These are phyloP conservation scores for Corylus heterophylla DNA, from an alignment of 306 rosid genomes.

Conservation along the genomic window DNA sequence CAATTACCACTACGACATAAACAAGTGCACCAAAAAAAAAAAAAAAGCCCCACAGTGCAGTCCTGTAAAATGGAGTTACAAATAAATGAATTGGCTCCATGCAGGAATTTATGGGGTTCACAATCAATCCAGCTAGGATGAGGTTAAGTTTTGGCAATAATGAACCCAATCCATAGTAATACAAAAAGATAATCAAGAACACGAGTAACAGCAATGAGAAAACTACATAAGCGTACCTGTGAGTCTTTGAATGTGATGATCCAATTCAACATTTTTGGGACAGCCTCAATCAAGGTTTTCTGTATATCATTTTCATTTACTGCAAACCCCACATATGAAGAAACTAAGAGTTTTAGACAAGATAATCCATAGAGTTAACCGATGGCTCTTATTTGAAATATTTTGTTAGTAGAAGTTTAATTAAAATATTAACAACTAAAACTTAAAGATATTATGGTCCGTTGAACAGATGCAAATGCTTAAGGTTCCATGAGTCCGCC, in stretches of 20 bases:
- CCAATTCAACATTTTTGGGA: constrained; percentile 79
- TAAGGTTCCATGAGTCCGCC: neutral
- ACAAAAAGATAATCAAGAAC: constrained; percentile 7
- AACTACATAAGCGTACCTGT: constrained; percentile 47
- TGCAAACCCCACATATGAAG: constrained; percentile 36
- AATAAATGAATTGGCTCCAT: neutral
- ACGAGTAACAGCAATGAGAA: constrained; percentile 11
- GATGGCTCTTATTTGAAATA: neutral
- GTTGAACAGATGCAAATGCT: constrained; percentile 3
- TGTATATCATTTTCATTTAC: constrained; percentile 64
- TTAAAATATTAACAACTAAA: neutral
- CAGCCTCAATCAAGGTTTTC: constrained; percentile 62
- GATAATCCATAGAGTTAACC: constrained; percentile 20
- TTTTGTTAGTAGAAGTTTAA: constrained; percentile 15
- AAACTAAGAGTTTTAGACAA: constrained; percentile 18
- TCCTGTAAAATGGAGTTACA: neutral
- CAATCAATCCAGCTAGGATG: neutral
- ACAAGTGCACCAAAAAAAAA: neutral
- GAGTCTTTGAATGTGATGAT: constrained; percentile 58
- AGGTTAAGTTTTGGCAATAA: constrained; percentile 12
- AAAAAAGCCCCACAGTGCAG: neutral
- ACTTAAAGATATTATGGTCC: neutral
- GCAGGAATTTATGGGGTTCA: neutral
- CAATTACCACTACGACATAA: neutral
- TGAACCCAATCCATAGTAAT: constrained; percentile 1